Evolutionary conservation across 2,329 filamentous ascomycete species (phyloP).

Genomic region (Ophiostoma tasmaniense): DNA sequence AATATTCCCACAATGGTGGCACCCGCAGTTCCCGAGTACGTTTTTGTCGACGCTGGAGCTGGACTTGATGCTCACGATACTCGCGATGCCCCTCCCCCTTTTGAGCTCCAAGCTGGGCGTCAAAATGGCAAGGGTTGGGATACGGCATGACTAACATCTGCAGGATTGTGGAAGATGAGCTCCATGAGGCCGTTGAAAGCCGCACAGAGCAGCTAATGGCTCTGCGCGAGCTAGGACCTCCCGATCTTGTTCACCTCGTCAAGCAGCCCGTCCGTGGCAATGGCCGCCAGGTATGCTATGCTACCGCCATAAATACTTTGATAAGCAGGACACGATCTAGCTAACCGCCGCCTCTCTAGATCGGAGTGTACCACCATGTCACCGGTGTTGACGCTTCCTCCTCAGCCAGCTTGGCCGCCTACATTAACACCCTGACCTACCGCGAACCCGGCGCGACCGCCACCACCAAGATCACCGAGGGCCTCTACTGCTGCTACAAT

Average conservation of each 20-base stretch:
- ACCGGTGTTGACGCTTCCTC: slow-evolving; percentile 95
- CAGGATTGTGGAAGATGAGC: slow-evolving; percentile 88
- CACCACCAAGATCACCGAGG: slow-evolving; percentile 80
- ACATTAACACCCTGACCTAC: slow-evolving; percentile 96
- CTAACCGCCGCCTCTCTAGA: slow-evolving; percentile 40
- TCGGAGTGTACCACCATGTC: slow-evolving; percentile 94
- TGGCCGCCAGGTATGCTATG: slow-evolving; percentile 44
- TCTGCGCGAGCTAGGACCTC: slow-evolving; percentile 87
- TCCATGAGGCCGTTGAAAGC: slow-evolving; percentile 85
- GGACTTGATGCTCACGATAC: background rate
- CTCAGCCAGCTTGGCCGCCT: slow-evolving; percentile 90
- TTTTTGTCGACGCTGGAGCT: slow-evolving; percentile 17
- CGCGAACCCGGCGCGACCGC: slow-evolving; percentile 69
- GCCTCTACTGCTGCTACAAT: slow-evolving; percentile 98
- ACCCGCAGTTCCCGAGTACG: slow-evolving; percentile 69
- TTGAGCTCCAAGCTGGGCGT: background rate
- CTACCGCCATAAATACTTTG: background rate
- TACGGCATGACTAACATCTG: background rate
- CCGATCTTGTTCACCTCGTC: slow-evolving; percentile 89
- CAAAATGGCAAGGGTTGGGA: background rate
- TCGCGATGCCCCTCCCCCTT: background rate
- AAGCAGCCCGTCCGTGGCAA: slow-evolving; percentile 58
- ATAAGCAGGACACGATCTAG: background rate
- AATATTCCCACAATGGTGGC: slow-evolving; percentile 50
- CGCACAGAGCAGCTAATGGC: slow-evolving; percentile 80